Conservation (phyloP, 169 alveolate genomes). For the Perkinsus olseni region DNA sequence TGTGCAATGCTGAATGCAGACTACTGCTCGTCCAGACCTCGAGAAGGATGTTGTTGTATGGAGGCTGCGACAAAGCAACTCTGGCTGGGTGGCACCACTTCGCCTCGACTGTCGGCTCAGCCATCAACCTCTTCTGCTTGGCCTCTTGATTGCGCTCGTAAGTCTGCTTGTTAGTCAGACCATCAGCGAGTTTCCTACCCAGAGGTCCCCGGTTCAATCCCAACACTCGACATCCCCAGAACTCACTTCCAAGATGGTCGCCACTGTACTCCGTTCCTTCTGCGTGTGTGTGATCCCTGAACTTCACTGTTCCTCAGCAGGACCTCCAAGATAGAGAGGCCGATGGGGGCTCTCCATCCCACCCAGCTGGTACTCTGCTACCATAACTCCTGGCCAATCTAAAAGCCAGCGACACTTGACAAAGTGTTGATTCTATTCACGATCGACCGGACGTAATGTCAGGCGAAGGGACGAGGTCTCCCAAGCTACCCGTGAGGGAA, state of each 20-base stretch:
- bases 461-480: background rate
- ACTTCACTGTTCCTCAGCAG: background rate
- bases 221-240: background rate
- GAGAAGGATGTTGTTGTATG: too few relatives aligned
- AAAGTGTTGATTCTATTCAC: background rate
- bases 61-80: too few relatives aligned
- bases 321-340: background rate
- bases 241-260: background rate
- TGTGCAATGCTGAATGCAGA: too few relatives aligned
- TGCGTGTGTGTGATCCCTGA: background rate
- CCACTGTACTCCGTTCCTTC: background rate
- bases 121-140: background rate
- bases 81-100: background rate
- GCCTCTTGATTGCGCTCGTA: background rate
- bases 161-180: background rate
- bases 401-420: too few relatives aligned
- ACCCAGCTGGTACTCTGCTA: too few relatives aligned
- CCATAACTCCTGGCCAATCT: too few relatives aligned
- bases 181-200: background rate
- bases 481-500: background rate
- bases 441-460: background rate
- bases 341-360: background rate
- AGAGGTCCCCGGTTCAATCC: background rate
- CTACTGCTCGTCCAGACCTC: too few relatives aligned
- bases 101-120: background rate